phyloP scores from a whole-genome alignment of 2,329 filamentous ascomycete genomes.

The Teratosphaeria epicoccoides region DNA sequence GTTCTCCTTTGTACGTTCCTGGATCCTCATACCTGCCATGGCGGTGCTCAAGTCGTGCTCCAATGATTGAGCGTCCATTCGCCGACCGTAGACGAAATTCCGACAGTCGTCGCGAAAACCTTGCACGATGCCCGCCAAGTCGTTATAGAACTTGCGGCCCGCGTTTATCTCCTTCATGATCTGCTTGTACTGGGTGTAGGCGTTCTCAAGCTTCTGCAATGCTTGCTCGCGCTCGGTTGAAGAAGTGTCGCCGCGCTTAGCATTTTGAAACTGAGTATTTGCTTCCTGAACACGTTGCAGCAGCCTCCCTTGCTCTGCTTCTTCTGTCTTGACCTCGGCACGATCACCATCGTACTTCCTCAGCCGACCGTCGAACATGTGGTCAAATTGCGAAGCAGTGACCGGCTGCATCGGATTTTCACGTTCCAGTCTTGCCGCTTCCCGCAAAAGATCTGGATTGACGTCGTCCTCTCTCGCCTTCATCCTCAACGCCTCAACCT shows the following conservation, averaged over 20 bases:
- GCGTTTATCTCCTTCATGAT: slow-evolving; percentile 85
- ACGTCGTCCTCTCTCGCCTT: slow-evolving; percentile 83
- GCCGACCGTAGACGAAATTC: slow-evolving; percentile 67
- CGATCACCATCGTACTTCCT: slow-evolving; percentile 72
- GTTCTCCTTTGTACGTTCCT: slow-evolving; percentile 32
- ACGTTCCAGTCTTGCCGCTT: slow-evolving; percentile 75
- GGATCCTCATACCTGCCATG: slow-evolving; percentile 49
- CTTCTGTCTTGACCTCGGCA: slow-evolving; percentile 57
- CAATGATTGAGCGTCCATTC: slow-evolving; percentile 67
- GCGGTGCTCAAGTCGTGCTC: slow-evolving; percentile 56
- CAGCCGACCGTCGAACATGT: slow-evolving; percentile 75
- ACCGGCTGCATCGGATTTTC: slow-evolving; percentile 76
- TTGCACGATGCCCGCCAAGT: slow-evolving; percentile 76
- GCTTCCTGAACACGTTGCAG: slow-evolving; percentile 59
- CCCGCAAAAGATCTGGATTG: slow-evolving; percentile 65
- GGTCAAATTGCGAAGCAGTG: slow-evolving; percentile 81
- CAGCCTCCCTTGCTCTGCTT: slow-evolving; percentile 68
- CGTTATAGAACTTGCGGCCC: slow-evolving; percentile 93
- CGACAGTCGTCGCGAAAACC: slow-evolving; percentile 72
- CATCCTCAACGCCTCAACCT: slow-evolving; percentile 65
- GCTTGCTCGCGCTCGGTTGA: slow-evolving; percentile 71
- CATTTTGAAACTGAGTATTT: slow-evolving; percentile 67
- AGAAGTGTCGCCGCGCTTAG: slow-evolving; percentile 56
- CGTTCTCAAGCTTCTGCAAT: slow-evolving; percentile 77
- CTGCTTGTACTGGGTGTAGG: slow-evolving; percentile 93